These are phyloP conservation scores for Mycena indigotica DNA, from an alignment of 768 basidiomycete species.

Conservation along the genomic window DNA sequence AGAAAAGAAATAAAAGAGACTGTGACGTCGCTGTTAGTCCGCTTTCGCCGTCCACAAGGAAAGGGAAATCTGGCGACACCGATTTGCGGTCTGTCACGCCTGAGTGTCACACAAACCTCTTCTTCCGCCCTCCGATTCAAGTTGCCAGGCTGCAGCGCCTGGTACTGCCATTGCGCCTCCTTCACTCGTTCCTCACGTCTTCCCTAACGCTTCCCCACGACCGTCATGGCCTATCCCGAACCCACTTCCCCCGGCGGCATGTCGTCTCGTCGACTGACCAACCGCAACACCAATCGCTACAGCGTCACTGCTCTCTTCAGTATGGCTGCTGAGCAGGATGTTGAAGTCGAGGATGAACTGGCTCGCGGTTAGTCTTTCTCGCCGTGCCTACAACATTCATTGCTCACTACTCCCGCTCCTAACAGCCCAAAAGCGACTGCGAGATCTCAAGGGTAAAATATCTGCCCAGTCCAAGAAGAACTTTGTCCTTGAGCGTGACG, in stretches of 20 bases:
- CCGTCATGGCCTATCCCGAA: slow-evolving; percentile 62
- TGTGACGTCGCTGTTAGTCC: slow-evolving; percentile 5
- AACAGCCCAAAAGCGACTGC: slow-evolving; percentile 91
- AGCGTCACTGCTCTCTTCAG: slow-evolving; percentile 94
- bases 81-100: too few species aligned
- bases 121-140: neutral
- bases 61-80: too few species aligned
- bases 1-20: too few species aligned
- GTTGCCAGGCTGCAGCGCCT: slow-evolving; percentile 12
- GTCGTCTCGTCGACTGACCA: slow-evolving; percentile 76
- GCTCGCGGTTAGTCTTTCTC: slow-evolving; percentile 72
- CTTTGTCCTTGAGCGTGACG: slow-evolving; percentile 97
- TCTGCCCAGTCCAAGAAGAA: slow-evolving; percentile 99
- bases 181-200: slow-evolving; percentile 21
- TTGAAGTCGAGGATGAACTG: slow-evolving; percentile 96
- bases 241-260: slow-evolving; percentile 65
- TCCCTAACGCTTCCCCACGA: slow-evolving; percentile 35
- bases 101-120: neutral
- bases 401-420: slow-evolving; percentile 11
- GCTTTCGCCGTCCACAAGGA: too few species aligned
- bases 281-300: slow-evolving; percentile 94
- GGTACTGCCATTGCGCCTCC: slow-evolving; percentile 7
- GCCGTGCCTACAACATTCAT: slow-evolving; percentile 2
- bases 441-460: slow-evolving; percentile 95
- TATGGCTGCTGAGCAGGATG: slow-evolving; percentile 98